These are phyloP conservation scores for Cytospora paraplurivora DNA, from an alignment of 2,329 filamentous ascomycete species.

Conservation along the genomic window DNA sequence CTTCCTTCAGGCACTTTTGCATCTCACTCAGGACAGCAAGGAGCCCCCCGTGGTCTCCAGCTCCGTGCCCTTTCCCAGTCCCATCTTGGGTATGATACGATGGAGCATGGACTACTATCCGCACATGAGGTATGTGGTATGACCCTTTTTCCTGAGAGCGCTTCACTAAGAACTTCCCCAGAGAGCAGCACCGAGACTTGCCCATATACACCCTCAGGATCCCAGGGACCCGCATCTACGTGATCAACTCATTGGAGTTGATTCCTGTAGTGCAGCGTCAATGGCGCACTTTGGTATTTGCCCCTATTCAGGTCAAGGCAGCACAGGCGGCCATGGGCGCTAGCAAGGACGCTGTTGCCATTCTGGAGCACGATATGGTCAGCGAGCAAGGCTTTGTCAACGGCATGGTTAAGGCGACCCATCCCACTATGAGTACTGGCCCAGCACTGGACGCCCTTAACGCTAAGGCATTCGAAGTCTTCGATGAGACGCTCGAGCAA, in stretches of 20 bases:
- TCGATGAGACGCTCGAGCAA: conserved; percentile 14
- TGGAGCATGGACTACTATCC: conserved; percentile 20
- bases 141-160: not conserved
- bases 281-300: conserved; percentile 10
- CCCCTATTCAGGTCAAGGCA: conserved; percentile 10
- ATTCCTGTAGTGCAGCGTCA: conserved; percentile 49
- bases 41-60: conserved; percentile 15
- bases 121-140: conserved; percentile 1
- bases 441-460: conserved; percentile 21
- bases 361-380: conserved; percentile 26
- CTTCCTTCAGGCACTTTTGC: conserved; percentile 5
- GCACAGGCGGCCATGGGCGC: conserved; percentile 26
- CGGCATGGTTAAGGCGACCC: not conserved
- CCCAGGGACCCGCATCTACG: conserved; percentile 8
- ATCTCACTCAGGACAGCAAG: conserved; percentile 6
- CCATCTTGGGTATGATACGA: conserved; percentile 16
- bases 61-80: conserved; percentile 5
- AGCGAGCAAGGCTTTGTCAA: conserved; percentile 18
- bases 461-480: conserved; percentile 4
- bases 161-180: not conserved
- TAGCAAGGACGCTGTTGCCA: conserved; percentile 20
- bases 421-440: conserved; percentile 25
- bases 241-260: conserved; percentile 39
- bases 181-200: conserved; percentile 1
- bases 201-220: conserved; percentile 15